Evolutionary conservation across 768 basidiomycete species (phyloP).

Genomic region (Lyophyllum decastes): DNA sequence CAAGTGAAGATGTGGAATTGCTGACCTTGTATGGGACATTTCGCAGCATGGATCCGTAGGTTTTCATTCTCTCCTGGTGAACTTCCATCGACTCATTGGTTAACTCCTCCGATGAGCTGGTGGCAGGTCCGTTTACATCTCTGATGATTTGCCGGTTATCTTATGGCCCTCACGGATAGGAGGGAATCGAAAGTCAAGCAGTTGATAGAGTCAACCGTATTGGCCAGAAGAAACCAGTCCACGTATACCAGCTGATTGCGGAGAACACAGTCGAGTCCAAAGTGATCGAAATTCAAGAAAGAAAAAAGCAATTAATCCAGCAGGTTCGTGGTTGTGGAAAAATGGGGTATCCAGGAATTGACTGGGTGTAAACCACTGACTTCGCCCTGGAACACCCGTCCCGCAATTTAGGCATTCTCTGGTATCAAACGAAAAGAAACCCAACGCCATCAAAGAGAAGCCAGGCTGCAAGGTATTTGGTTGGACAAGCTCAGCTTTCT

Average conservation of each 20-base stretch:
- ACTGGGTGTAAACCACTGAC: no score
- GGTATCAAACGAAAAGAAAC: constrained; percentile 79
- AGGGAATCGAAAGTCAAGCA: constrained; percentile 84
- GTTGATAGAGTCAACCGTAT: constrained; percentile 83
- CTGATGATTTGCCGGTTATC: not conserved
- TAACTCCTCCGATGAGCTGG: constrained; percentile 49
- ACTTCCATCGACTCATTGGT: not conserved
- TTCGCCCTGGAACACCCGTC: no score
- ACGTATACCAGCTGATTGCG: constrained; percentile 88
- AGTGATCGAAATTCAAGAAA: constrained; percentile 85
- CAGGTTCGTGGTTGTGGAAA: constrained; percentile 46
- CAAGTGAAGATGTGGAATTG: constrained; percentile 20
- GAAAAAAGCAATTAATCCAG: constrained; percentile 77
- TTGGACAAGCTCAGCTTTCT: not conserved
- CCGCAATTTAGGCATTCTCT: constrained; percentile 68
- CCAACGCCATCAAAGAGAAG: constrained; percentile 74
- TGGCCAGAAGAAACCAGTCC: constrained; percentile 81
- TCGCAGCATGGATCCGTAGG: constrained; percentile 81
- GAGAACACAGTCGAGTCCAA: constrained; percentile 89
- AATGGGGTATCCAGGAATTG: not conserved
- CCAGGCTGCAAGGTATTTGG: constrained; percentile 67
- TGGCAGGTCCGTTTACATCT: constrained; percentile 55
- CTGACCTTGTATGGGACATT: constrained; percentile 13
- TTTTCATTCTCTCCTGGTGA: constrained; percentile 15
- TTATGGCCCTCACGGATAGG: constrained; percentile 34